Base-by-base conservation (phyloP, 306 rosid species). In the Trifolium pratense region DNA sequence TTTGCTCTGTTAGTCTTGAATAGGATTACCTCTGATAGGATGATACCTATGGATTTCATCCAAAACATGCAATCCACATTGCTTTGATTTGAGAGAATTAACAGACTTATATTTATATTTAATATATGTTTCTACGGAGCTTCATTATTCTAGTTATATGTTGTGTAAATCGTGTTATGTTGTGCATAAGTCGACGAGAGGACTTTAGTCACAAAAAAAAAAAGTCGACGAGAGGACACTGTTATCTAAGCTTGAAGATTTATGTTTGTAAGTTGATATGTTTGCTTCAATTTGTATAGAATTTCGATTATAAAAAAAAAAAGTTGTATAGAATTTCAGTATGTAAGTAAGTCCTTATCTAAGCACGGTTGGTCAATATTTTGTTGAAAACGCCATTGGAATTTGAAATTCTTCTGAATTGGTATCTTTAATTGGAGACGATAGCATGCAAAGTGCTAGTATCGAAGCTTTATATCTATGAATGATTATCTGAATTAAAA, bases 401-500 rank as follows among this genome's bases (percentile, higher is more conserved):
- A 46, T 53, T 75, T 60, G 66, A 37, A 63, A 26, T 68, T 66
- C 61, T 26, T 42, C 20, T 37, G 14, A 48, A 59, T 46, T 53
- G 60, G 17, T 65, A 40, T 18, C 56, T 23, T 68, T 48, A 66
- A 36, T 10, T 43, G 34, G 73, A 63, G 64, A 61, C 7, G 1
- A 37, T 25, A 52, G 74, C 25, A 16, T 84, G 78, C 45, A 34
- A 49, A 70, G 65, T 82, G 36, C 55, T 15, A 25, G 58, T 49
- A 62, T 56, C 70, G 16, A 39, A n/a, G 12, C 45, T 68, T 45
- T 61, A 53, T 39, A 74, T 56, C 12, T 21, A 39, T 51, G 70
- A 68, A 71, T 61, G 63, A 34, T 73, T 81, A 63, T 75, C 82
- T 76, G 81, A 86, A 57, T 32, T 34, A 26, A 52, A 66, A 59